Evolutionary conservation across 1,284 basidiomycete genomes (phyloP), one percentile per base, ranked within the genome.

Genomic region (Athelia psychrophila): DNA sequence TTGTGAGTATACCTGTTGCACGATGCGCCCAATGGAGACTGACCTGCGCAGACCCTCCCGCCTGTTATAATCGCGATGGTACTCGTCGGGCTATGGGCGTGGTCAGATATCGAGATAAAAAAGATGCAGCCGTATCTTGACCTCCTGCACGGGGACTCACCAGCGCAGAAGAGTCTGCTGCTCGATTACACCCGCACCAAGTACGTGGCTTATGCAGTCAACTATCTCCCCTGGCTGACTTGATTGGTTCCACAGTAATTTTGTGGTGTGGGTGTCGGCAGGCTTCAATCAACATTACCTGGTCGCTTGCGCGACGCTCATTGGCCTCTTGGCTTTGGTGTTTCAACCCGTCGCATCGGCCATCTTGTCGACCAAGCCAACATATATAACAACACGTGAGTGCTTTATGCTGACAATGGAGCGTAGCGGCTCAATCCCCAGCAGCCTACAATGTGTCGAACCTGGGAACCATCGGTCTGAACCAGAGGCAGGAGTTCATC

Each of bases 121-220:
- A 77, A 75, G 59, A 73, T 80, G 64, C 79, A 80, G 77, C 79
- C 79, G 10, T 81, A 80, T 58, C 72, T 81, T n/a, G 79, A 81
- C 54, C 72, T 81, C 4, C 75, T 76, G 3, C 75, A 78, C 47
- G 79, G 79, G 1, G 72, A 80, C 52, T 74, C 79, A 0, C 76
- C 76, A 0, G 72, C 78, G 2, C 67, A 78, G 49, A 70, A 72
- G 10, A 77, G 75, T 62, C 64, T 81, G 12, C 60, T 81, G 8
- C 60, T 82, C 16, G 79, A 82, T 58, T 81, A 82, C 54, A 80
- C 77, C 1, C 69, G 77, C n/a, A 66, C 64, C 15, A 77, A 76
- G 76, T 78, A 51, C 18, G 70, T 60, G 19, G 47, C 23, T 33
- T 10, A 50, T 24, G n/a, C n/a, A 12, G 24, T 47, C 30, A 18